Evolutionary conservation across 23 red algal species (phyloP).

Genomic region (Agarophyton chilense): DNA sequence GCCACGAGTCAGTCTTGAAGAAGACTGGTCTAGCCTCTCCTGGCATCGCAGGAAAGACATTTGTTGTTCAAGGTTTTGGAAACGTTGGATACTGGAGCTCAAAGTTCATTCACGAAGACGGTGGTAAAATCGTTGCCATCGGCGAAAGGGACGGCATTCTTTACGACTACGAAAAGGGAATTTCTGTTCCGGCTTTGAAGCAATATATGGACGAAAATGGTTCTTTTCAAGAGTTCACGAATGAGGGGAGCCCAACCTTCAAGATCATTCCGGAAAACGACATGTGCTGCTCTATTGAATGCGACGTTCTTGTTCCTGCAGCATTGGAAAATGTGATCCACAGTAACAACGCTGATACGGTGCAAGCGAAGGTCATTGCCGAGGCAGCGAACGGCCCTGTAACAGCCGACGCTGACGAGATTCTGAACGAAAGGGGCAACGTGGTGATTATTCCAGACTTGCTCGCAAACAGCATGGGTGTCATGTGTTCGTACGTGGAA

Average conservation of each 20-base stretch:
- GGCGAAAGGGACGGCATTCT: slow-evolving; percentile 90
- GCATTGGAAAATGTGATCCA: slow-evolving; percentile 92
- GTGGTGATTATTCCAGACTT: slow-evolving; percentile 88
- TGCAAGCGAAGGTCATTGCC: slow-evolving; percentile 82
- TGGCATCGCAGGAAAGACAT: slow-evolving; percentile 65
- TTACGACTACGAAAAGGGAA: slow-evolving; percentile 52
- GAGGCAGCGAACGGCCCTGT: slow-evolving; percentile 97
- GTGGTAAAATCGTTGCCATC: slow-evolving; percentile 80
- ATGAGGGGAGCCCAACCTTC: slow-evolving; percentile 65
- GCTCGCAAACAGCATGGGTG: slow-evolving; percentile 93
- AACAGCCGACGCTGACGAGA: slow-evolving; percentile 85
- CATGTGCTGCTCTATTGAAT: slow-evolving; percentile 51
- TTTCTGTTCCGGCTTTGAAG: slow-evolving; percentile 63
- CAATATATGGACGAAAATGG: slow-evolving; percentile 36
- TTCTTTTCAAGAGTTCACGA: slow-evolving; percentile 63
- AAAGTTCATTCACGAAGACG: slow-evolving; percentile 71
- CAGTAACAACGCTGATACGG: slow-evolving; percentile 59
- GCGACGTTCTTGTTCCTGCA: slow-evolving; percentile 91
- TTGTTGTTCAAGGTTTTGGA: slow-evolving; percentile 92
- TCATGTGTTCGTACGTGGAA: slow-evolving; percentile 95
- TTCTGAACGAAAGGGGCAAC: slow-evolving; percentile 72
- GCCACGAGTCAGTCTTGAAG: slow-evolving; percentile 38
- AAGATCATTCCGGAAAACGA: slow-evolving; percentile 42
- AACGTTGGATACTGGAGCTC: slow-evolving; percentile 95
- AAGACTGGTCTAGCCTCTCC: slow-evolving; percentile 32